Evolutionary conservation across 2,329 filamentous ascomycete species (phyloP), one percentile per base, ranked within the genome.

Genomic region (Botryotinia globosa): DNA sequence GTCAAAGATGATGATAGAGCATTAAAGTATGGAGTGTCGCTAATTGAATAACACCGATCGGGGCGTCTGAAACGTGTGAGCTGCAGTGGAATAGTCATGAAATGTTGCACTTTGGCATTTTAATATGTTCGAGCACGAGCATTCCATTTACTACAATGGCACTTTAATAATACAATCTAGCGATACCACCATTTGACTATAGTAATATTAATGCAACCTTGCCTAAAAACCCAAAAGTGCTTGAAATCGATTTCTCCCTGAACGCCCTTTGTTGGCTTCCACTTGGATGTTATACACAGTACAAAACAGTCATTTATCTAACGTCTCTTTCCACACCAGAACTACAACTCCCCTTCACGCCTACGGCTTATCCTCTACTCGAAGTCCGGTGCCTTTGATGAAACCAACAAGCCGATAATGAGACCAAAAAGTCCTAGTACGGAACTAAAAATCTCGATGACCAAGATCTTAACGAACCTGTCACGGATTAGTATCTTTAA

Each of bases 371-470:
- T 69, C 54, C 48, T 63, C 51, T 69, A 74, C 32, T 75, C 73
- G 75, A 98, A 97, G 75, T 94, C 92, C 37, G 85, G 81, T 39
- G 96, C 94, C 83, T 96, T 97, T 81, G 91, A 88, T 73, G 93
- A 93, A 69, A 98, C 88, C 77, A 99, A 87, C 72, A 99, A 88
- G 63, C 97, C 96, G 77, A 99, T 91, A 80, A 99, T 99, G 76
- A 99, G 87, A 73, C 96, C 97, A 80, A 99, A 99, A 5, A 99
- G 89, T 76, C 97, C 96, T 18, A 99, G 87, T 66, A 99, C 95
- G 58, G 95, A 98, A 82, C 94, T 98, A 87, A 99, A 99, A 82
- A 99, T 99, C 84, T 99, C 97, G 80, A 99, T 97, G 78, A 99
- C 95, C 69, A 99, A 90, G 78, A 99, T 97, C 85, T 97, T 98